A percentile compares a stretch with the other conserved stretches of the same genome.
phyloP scores from a whole-genome alignment of 1,139 yeast genomes.

The Taphrina populina region DNA sequence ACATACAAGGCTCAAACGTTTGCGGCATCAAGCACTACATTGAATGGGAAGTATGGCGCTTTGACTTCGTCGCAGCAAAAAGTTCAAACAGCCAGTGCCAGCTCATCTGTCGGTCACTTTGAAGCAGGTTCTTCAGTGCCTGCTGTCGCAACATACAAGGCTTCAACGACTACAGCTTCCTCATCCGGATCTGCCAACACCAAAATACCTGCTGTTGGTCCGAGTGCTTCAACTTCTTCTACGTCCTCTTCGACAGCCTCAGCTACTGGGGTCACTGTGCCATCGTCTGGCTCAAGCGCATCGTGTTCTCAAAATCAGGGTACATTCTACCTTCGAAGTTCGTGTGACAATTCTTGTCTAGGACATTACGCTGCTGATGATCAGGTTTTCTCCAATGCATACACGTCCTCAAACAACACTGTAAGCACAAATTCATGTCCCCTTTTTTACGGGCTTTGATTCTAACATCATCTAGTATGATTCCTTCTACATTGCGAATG shows the following conservation, averaged over 20 bases:
- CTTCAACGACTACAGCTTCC: conserved; percentile 5
- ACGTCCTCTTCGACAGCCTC: neutral
- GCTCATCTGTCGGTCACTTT: too few species aligned
- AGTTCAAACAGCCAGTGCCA: too few species aligned
- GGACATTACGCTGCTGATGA: conserved; percentile 14
- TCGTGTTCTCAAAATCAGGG: neutral
- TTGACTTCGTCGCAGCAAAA: too few species aligned
- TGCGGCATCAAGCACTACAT: too few species aligned
- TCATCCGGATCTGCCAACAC: neutral
- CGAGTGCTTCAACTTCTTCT: neutral
- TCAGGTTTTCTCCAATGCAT: conserved; percentile 11
- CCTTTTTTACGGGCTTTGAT: too few species aligned
- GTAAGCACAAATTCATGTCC: too few species aligned
- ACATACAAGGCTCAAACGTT: too few species aligned
- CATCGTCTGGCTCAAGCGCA: neutral
- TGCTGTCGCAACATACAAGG: too few species aligned
- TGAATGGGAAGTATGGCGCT: too few species aligned
- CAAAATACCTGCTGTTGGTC: neutral
- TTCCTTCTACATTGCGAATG: conserved; percentile 3
- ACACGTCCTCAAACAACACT: conserved; percentile 5
- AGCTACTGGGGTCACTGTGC: neutral
- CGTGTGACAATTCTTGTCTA: conserved; percentile 15
- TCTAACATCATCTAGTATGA: too few species aligned
- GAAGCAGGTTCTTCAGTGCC: too few species aligned
- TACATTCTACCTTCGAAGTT: conserved; percentile 9